A percentile compares a stretch with the other conserved stretches of the same genome.
Evolutionary conservation across 805 yeast species (phyloP).

Genomic region (Pichia insulana): DNA sequence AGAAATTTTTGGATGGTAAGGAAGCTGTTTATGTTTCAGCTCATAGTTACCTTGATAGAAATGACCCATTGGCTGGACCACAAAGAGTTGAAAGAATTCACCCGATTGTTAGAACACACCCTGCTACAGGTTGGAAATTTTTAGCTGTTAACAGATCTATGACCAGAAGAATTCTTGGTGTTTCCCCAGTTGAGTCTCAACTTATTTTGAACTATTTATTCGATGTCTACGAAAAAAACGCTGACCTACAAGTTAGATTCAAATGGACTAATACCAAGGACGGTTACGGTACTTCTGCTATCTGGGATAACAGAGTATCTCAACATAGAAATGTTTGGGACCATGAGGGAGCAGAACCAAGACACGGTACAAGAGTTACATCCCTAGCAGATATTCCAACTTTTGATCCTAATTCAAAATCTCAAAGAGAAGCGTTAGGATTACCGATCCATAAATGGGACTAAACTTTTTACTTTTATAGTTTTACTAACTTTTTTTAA

Average conservation of each 20-base stretch:
- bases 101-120: slow-evolving; percentile 56
- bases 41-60: slow-evolving; percentile 30
- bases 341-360: slow-evolving; percentile 31
- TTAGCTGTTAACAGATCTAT: slow-evolving; percentile 43
- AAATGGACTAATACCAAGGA: slow-evolving; percentile 33
- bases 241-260: slow-evolving; percentile 49
- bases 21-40: slow-evolving; percentile 36
- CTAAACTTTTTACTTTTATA: not conserved
- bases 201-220: slow-evolving; percentile 39
- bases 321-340: slow-evolving; percentile 39
- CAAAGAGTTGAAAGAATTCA: slow-evolving; percentile 45
- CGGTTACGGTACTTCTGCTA: slow-evolving; percentile 37
- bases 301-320: slow-evolving; percentile 43
- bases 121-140: slow-evolving; percentile 56
- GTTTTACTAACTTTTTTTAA: not conserved
- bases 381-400: slow-evolving; percentile 46
- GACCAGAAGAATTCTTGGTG: slow-evolving; percentile 44
- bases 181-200: slow-evolving; percentile 42
- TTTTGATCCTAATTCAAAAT: slow-evolving; percentile 41
- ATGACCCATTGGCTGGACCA: slow-evolving; percentile 38
- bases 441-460: slow-evolving; percentile 14
- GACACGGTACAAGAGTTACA: slow-evolving; percentile 49
- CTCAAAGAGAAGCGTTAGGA: slow-evolving; percentile 44
- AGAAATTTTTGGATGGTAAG: slow-evolving; percentile 44
- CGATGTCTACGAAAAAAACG: slow-evolving; percentile 39